phyloP scores from a whole-genome alignment of 2,329 filamentous ascomycete genomes.

The Byssoonygena ceratinophila region DNA sequence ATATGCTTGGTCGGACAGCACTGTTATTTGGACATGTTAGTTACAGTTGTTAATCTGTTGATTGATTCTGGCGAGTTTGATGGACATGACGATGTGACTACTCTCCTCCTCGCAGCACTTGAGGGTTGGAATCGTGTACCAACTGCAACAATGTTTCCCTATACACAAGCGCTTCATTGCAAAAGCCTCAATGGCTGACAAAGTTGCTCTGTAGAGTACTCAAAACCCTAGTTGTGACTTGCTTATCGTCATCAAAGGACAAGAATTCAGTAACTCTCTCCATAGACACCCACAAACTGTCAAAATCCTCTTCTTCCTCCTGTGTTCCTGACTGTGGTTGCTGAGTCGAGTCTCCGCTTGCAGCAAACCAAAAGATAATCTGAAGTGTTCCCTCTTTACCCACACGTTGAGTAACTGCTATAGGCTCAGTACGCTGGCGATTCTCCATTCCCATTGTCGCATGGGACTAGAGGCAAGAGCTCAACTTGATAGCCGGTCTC shows the following conservation, averaged over 20 bases:
- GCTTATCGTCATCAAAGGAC: conserved; percentile 10
- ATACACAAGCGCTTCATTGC: not conserved
- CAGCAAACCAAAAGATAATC: conserved; percentile 16
- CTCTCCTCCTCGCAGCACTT: too few species aligned
- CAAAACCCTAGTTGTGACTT: not conserved
- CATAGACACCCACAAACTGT: conserved; percentile 8
- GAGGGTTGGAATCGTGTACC: too few species aligned
- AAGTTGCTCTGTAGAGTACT: not conserved
- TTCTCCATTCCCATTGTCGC: not conserved
- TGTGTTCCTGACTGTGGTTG: conserved; percentile 13
- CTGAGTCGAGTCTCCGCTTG: conserved; percentile 8
- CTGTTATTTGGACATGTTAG: too few species aligned
- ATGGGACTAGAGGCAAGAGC: not conserved
- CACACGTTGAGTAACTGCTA: conserved; percentile 4
- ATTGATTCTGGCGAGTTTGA: too few species aligned
- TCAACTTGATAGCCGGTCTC: conserved; percentile 15
- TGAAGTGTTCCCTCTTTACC: conserved; percentile 6
- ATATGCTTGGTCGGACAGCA: too few species aligned
- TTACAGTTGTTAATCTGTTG: too few species aligned
- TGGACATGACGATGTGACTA: too few species aligned
- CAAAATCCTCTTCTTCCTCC: conserved; percentile 16
- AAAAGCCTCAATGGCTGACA: not conserved
- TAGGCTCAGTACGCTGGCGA: not conserved
- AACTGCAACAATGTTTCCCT: too few species aligned
- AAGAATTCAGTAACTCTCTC: conserved; percentile 12